Base-by-base conservation (phyloP, 129 eudicot genomes). In the Artemisia argyi region DNA sequence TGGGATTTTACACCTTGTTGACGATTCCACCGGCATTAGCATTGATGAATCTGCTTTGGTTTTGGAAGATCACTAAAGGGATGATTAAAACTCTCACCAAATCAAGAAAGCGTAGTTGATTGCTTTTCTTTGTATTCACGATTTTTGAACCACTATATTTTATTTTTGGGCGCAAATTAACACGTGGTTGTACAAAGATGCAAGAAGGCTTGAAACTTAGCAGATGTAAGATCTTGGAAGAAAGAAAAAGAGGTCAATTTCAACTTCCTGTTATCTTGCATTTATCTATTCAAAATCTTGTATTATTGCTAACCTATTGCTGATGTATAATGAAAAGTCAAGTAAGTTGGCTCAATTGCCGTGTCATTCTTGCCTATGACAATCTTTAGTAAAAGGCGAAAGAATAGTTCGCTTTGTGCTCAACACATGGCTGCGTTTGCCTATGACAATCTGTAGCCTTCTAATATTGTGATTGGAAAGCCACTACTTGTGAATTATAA, bases 321-420 rank as follows among this genome's bases (percentile, higher is more conserved):
- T 48, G 46, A 39, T 39, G 10, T 39, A 39, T 39, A 7, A 39
- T 39, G 46, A 8, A 39, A 39, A 39, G 46, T 39, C 11, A 39
- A 39, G 46, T 39, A 39, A 39, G 46, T 39, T 39, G 46, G 46
- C 46, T 39, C 46, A 39, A 1, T 39, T 39, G 46, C 10, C 11
- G 8, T 39, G 10, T 7, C 46, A 39, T 7, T 39, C 9, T 1
- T 39, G 11, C 46, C 9, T 39, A 39, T 39, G n/a, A n/a, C n/a
- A n/a, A n/a, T 88, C 87, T 85, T 88, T 88, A 88, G 96, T 88
- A 88, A 88, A 85, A 88, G 91, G 91, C 89, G 87, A 88, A 88
- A 88, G 89, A 88, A 85, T 88, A 85, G 85, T 88, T 88, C 84
- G 82, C 81, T 85, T 76, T 83, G 88, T 81, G 93, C 73, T 87